Conservation (phyloP, 2,329 filamentous ascomycete species). For the Bipolaris sorokiniana region DNA sequence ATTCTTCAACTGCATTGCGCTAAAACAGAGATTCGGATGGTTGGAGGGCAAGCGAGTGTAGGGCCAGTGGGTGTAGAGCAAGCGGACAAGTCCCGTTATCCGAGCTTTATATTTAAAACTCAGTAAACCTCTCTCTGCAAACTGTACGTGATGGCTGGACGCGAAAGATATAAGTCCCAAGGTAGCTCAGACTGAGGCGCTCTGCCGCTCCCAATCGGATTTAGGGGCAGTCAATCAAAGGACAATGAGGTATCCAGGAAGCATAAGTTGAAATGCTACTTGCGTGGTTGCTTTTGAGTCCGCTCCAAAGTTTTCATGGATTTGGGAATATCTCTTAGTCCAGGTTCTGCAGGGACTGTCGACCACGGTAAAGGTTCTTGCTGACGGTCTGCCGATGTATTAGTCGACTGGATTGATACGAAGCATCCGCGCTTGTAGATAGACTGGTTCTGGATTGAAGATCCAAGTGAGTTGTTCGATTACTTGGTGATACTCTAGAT, state of each 20-base stretch:
- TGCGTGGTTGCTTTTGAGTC: neutral
- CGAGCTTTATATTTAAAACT: neutral
- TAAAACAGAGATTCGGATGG: too few relatives aligned
- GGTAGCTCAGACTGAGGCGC: neutral
- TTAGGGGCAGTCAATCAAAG: neutral
- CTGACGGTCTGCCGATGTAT: neutral
- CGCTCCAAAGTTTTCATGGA: neutral
- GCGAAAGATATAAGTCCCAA: too few relatives aligned
- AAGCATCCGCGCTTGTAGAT: too few relatives aligned
- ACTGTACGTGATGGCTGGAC: neutral
- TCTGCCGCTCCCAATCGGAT: neutral
- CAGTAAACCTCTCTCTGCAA: neutral
- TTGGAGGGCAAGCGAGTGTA: too few relatives aligned
- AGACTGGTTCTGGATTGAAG: too few relatives aligned
- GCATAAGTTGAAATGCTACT: neutral
- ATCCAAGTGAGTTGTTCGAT: too few relatives aligned
- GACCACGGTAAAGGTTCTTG: neutral
- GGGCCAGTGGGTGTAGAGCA: too few relatives aligned
- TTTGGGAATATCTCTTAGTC: neutral
- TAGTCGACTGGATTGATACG: neutral
- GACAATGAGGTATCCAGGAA: too few relatives aligned
- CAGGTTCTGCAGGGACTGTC: neutral
- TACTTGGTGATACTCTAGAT: too few relatives aligned
- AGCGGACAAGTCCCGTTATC: neutral
- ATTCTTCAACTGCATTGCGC: neutral